Evolutionary conservation across 1,139 yeast genomes (phyloP).

Genomic region (Taiozyma sp.): DNA sequence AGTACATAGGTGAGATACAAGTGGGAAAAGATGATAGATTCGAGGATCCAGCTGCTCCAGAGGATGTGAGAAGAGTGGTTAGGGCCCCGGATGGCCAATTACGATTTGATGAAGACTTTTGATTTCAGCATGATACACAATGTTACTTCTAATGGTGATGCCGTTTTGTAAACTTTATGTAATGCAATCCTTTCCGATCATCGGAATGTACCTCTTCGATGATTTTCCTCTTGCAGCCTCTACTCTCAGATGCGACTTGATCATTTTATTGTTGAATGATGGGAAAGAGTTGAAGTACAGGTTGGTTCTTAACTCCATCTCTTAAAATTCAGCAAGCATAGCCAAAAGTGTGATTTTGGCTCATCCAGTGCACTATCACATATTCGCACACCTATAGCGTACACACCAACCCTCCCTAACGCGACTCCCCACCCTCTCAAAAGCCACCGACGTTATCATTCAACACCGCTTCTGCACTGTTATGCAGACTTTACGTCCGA

Average conservation of each 20-base stretch:
- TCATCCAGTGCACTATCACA: neutral
- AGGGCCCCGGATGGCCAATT: neutral
- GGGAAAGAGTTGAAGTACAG: no score
- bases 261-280: no score
- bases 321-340: no score
- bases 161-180: no score
- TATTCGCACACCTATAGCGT: no score
- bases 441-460: neutral
- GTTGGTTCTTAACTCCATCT: no score
- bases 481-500: neutral
- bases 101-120: constrained; percentile 3
- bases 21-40: neutral
- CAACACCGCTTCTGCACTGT: neutral
- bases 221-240: no score
- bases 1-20: constrained; percentile 1
- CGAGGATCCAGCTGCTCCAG: neutral
- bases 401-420: neutral
- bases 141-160: neutral
- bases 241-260: no score
- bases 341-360: no score
- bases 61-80: neutral
- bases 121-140: neutral
- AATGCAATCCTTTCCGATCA: no score
- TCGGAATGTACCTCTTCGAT: no score
- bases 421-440: neutral